Conservation (phyloP, 2,329 filamentous ascomycete species). For the Spiromastix sp. region DNA sequence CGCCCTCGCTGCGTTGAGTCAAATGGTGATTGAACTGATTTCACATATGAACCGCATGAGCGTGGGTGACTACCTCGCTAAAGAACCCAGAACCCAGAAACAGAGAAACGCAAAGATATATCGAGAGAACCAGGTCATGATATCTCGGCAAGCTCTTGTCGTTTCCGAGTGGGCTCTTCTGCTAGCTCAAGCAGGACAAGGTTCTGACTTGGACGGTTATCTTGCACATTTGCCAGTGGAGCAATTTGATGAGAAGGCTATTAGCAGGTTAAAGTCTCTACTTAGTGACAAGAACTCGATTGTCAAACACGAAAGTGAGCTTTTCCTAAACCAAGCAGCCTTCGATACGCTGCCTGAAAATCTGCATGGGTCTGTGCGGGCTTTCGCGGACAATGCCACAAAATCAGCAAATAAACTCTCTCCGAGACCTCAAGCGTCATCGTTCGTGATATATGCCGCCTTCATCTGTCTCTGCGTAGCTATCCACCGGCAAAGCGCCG, state of each 20-base stretch:
- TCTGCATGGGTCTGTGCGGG: constrained; percentile 16
- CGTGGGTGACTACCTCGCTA: constrained; percentile 13
- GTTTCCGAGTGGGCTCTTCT: constrained; percentile 30
- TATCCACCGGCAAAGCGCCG: constrained; percentile 12
- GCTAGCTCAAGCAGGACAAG: constrained; percentile 15
- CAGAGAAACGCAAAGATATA: constrained; percentile 33
- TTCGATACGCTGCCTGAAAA: constrained; percentile 19
- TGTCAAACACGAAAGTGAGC: constrained; percentile 24
- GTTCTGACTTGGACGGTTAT: constrained; percentile 16
- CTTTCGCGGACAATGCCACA: constrained; percentile 17
- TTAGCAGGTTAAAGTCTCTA: constrained; percentile 15
- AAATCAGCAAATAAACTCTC: constrained; percentile 11
- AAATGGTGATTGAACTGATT: constrained; percentile 31
- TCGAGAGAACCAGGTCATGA: constrained; percentile 29
- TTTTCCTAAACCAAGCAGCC: constrained; percentile 24
- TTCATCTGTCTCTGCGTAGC: constrained; percentile 26
- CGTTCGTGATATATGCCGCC: constrained; percentile 19
- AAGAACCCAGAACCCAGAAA: constrained; percentile 27
- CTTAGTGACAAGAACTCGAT: constrained; percentile 24
- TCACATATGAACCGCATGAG: constrained; percentile 28
- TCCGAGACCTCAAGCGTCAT: constrained; percentile 9
- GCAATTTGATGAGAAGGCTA: constrained; percentile 17
- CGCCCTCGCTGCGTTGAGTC: constrained; percentile 29
- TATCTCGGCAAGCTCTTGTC: constrained; percentile 30
- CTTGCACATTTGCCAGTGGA: constrained; percentile 21